Evolutionary conservation across 129 eudicot genomes (phyloP).

Genomic region (Artemisia tridentata): DNA sequence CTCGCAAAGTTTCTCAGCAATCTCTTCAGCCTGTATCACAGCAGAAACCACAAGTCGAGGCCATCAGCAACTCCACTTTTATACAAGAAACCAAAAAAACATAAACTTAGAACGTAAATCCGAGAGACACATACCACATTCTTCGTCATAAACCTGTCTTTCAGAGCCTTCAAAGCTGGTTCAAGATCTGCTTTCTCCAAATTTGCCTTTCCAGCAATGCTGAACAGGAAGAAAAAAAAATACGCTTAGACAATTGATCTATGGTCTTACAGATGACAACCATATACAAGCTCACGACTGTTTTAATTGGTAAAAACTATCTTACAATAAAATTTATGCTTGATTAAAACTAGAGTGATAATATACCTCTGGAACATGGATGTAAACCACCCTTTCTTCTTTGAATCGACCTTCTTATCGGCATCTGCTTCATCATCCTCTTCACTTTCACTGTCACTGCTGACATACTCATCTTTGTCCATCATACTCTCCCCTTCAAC

Average conservation of each 20-base stretch:
- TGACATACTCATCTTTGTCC: conserved; percentile 87
- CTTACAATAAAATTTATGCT: background rate
- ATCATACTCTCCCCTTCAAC: conserved; percentile 95
- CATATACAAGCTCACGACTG: background rate
- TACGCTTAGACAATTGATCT: conserved; percentile 4
- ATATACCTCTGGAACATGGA: conserved; percentile 93
- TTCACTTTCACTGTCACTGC: conserved; percentile 86
- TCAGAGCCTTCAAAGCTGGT: conserved; percentile 93
- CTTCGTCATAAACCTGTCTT: conserved; percentile 96
- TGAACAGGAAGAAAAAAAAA: conserved; percentile 22
- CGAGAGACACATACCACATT: conserved; percentile 70
- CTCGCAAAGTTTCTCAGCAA: conserved; percentile 93
- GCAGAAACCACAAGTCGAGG: conserved; percentile 18
- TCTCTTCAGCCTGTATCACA: conserved; percentile 79
- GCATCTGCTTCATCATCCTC: conserved; percentile 59
- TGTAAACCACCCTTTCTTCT: conserved; percentile 94
- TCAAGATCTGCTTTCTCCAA: conserved; percentile 88
- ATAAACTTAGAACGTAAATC: conserved; percentile 2
- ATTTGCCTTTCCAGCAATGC: conserved; percentile 96
- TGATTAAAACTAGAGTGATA: background rate
- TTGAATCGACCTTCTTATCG: conserved; percentile 43
- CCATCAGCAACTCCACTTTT: conserved; percentile 5
- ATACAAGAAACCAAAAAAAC: background rate
- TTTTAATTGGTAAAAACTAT: background rate
- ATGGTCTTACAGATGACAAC: background rate